A percentile compares a stretch with the other conserved stretches of the same genome.
Conservation (phyloP, 306 rosid species). For the Mucuna pruriens region DNA sequence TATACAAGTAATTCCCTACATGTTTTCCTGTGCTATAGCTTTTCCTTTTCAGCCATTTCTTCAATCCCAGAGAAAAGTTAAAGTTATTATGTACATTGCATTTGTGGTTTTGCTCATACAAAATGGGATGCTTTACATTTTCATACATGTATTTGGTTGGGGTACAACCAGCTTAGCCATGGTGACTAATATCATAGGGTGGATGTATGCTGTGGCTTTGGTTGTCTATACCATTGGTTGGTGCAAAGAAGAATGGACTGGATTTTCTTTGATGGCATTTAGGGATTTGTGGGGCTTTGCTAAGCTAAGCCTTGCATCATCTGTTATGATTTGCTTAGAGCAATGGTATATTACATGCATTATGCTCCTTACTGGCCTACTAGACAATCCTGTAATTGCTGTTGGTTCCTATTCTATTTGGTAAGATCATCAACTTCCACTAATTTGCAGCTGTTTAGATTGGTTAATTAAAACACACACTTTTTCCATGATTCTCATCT, state of each 20-base stretch:
- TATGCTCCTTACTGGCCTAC: slow-evolving; percentile 48
- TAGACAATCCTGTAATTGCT: slow-evolving; percentile 52
- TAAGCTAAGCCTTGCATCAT: slow-evolving; percentile 57
- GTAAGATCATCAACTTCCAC: slow-evolving; percentile 34
- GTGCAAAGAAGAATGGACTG: slow-evolving; percentile 81
- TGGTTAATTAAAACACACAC: background rate
- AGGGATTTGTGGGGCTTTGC: slow-evolving; percentile 69
- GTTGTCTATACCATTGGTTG: slow-evolving; percentile 59
- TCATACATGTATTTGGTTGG: slow-evolving; percentile 56
- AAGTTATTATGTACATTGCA: slow-evolving; percentile 56
- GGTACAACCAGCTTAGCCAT: slow-evolving; percentile 65
- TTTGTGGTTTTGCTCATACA: slow-evolving; percentile 49
- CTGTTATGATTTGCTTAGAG: slow-evolving; percentile 59
- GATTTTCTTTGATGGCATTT: slow-evolving; percentile 71
- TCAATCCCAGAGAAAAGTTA: slow-evolving; percentile 75
- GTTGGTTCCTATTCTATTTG: slow-evolving; percentile 64
- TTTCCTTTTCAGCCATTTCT: slow-evolving; percentile 66
- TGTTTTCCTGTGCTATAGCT: slow-evolving; percentile 64
- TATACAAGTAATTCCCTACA: slow-evolving; percentile 50
- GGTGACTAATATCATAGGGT: slow-evolving; percentile 56
- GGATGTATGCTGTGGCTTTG: slow-evolving; percentile 53
- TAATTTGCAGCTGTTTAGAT: background rate
- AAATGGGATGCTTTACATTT: slow-evolving; percentile 51
- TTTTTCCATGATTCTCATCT: too few species aligned
- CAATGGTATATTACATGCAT: slow-evolving; percentile 46